These are phyloP conservation scores for Kokia cookei DNA, from an alignment of 441 rosid genomes.

Conservation along the genomic window DNA sequence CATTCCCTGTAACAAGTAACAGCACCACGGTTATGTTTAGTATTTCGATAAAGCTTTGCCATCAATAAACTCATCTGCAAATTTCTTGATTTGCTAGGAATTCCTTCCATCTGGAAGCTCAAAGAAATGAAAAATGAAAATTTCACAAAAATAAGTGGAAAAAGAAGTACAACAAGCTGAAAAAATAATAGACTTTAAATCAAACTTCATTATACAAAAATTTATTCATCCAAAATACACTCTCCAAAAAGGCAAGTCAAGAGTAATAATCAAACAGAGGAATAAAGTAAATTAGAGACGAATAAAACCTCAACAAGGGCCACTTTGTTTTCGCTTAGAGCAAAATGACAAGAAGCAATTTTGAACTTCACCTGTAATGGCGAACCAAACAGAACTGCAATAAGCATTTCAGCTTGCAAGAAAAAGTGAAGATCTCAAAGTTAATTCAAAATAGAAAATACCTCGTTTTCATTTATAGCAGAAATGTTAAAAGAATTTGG, in stretches of 20 bases:
- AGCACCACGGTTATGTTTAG: constrained; percentile 81
- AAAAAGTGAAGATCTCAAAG: constrained; percentile 1
- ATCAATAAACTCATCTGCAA: constrained; percentile 85
- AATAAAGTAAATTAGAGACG: constrained; percentile 1
- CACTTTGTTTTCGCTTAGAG: constrained; percentile 64
- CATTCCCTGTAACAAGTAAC: constrained; percentile 84
- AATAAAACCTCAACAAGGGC: constrained; percentile 76
- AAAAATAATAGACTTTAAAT: neutral
- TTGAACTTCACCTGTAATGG: constrained; percentile 74
- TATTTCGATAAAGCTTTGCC: constrained; percentile 90
- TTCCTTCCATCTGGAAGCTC: constrained; percentile 74
- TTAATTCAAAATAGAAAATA: constrained; percentile 12
- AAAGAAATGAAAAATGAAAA: neutral
- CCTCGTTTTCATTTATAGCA: constrained; percentile 86
- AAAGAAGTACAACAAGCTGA: neutral
- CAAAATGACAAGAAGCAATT: constrained; percentile 84
- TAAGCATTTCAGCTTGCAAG: neutral
- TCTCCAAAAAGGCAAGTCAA: neutral
- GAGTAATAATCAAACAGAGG: neutral
- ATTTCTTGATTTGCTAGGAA: constrained; percentile 84
- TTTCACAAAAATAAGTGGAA: neutral
- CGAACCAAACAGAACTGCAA: constrained; percentile 3
- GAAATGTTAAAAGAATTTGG: constrained; percentile 65
- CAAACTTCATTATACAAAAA: neutral
- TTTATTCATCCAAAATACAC: neutral